Evolutionary conservation across 2,329 filamentous ascomycete species (phyloP).

Genomic region (Penicillium sclerotigenum): DNA sequence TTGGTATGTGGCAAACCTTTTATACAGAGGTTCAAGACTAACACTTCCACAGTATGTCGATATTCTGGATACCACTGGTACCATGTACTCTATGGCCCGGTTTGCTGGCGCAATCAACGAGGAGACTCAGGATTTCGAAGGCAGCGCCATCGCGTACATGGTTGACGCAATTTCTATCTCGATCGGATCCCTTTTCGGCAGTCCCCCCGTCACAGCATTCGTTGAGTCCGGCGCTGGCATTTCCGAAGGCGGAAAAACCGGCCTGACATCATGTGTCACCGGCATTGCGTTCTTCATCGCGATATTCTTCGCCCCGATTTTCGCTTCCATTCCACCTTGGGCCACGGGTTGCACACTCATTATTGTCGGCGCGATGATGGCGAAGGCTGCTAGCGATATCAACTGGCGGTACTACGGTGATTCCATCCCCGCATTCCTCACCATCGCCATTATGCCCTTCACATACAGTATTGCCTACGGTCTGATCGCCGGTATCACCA

Average conservation of each 20-base stretch:
- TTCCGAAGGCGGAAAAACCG: slow-evolving; percentile 80
- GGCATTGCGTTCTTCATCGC: slow-evolving; percentile 83
- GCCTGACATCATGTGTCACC: slow-evolving; percentile 74
- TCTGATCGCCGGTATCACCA: slow-evolving; percentile 74
- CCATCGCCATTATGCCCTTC: slow-evolving; percentile 82
- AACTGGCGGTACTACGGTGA: slow-evolving; percentile 88
- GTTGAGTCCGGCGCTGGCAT: slow-evolving; percentile 89
- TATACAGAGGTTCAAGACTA: neutral
- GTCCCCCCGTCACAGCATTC: slow-evolving; percentile 79
- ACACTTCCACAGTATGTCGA: slow-evolving; percentile 63
- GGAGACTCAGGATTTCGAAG: slow-evolving; percentile 81
- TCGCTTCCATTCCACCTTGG: slow-evolving; percentile 85
- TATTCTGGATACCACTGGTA: slow-evolving; percentile 82
- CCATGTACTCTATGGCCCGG: slow-evolving; percentile 83
- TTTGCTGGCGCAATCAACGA: slow-evolving; percentile 79
- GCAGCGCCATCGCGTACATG: slow-evolving; percentile 75
- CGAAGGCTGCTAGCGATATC: slow-evolving; percentile 71
- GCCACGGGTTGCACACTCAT: slow-evolving; percentile 85
- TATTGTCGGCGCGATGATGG: slow-evolving; percentile 86
- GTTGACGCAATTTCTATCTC: slow-evolving; percentile 78
- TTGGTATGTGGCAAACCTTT: slow-evolving; percentile 40
- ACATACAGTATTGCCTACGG: slow-evolving; percentile 87
- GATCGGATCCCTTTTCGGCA: slow-evolving; percentile 73
- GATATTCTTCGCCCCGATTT: slow-evolving; percentile 86
- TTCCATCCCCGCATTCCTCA: slow-evolving; percentile 78